Base-by-base conservation (phyloP, 139 green algal genomes). In the Eudorina sp. region DNA sequence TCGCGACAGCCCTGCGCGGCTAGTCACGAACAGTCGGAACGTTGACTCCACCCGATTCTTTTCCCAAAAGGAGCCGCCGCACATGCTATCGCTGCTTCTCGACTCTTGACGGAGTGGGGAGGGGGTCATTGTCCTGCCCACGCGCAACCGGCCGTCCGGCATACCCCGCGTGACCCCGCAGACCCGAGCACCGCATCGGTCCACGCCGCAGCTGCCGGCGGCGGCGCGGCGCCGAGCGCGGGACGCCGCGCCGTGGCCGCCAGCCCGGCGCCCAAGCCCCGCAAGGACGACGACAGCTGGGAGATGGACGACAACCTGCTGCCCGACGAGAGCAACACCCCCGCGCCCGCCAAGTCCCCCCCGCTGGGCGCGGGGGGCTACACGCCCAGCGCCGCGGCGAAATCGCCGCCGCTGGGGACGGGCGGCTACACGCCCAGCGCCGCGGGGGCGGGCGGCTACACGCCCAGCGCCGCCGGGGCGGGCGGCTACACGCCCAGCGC, bases 261-360 rank as follows among this genome's bases (percentile, higher is more conserved):
- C 55, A 66, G 55, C 7, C 64, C 31, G 68, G 68, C 68, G 36
- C 1, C 68, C n/a, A 79, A 79, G 19, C 34, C 36, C 0, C 76
- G 38, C 23, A 58, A 85, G 40, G 51, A 53, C 36, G 58, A 77
- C 2, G 88, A 91, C 88, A 86, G 74, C 51, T 91, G 88, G 88
- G 88, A 85, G 13, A 29, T 86, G 38, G 88, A 91, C 19, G 82
- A 91, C 82, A 53, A 55, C 62, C 58, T 91, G 36, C 74, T 91
- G 60, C 88, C 88, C 16, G 88, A 91, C 51, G 68, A 83, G 0
- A 89, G 81, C 74, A 62, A 73, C 14, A 84, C 31, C 31, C 31
- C 79, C 11, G 1, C 45, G 25, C 8, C 70, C 4, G 41, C 70
- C 41, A 55, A 41, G 31, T 81, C 73, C 3, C 53, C 70, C 4